Percentiles rank a stretch among this genome's conserved stretches.
These are phyloP conservation scores for Tephrocybe rancida DNA, from an alignment of 768 basidiomycete species.

Conservation along the genomic window DNA sequence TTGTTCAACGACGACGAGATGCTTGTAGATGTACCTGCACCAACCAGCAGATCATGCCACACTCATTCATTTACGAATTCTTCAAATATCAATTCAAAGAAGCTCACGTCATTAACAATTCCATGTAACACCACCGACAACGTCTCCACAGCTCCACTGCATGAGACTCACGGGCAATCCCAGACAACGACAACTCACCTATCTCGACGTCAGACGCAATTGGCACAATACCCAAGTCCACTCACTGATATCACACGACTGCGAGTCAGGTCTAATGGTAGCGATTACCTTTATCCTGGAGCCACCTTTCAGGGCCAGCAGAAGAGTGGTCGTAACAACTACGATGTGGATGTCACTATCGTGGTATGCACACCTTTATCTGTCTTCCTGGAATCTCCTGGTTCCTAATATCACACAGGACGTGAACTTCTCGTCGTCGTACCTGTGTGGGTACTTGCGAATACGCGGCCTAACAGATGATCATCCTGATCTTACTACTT, in stretches of 20 bases:
- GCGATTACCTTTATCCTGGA: constrained; percentile 86
- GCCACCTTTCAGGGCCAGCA: constrained; percentile 90
- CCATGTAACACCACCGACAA: constrained; percentile 21
- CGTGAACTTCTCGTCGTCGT: constrained; percentile 85
- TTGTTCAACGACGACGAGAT: constrained; percentile 38
- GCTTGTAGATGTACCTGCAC: constrained; percentile 27
- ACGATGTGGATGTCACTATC: constrained; percentile 92
- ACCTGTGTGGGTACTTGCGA: constrained; percentile 88
- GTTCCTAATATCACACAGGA: constrained; percentile 44
- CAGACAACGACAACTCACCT: constrained; percentile 15
- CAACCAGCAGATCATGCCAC: constrained; percentile 18
- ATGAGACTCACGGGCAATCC: constrained; percentile 15
- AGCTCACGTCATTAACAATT: constrained; percentile 24
- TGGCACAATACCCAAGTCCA: constrained; percentile 45
- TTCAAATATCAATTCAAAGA: constrained; percentile 24
- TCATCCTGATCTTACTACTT: constrained; percentile 95
- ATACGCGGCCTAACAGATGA: constrained; percentile 93
- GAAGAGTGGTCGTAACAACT: constrained; percentile 91
- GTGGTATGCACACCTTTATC: constrained; percentile 60
- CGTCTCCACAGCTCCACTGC: constrained; percentile 15
- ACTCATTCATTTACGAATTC: constrained; percentile 15
- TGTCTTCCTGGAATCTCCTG: constrained; percentile 6
- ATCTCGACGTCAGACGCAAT: constrained; percentile 19
- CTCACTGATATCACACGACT: constrained; percentile 76
- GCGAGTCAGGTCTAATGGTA: constrained; percentile 69